These are phyloP conservation scores for Diplodia sapinea DNA, from an alignment of 2,329 filamentous ascomycete species.

Conservation along the genomic window DNA sequence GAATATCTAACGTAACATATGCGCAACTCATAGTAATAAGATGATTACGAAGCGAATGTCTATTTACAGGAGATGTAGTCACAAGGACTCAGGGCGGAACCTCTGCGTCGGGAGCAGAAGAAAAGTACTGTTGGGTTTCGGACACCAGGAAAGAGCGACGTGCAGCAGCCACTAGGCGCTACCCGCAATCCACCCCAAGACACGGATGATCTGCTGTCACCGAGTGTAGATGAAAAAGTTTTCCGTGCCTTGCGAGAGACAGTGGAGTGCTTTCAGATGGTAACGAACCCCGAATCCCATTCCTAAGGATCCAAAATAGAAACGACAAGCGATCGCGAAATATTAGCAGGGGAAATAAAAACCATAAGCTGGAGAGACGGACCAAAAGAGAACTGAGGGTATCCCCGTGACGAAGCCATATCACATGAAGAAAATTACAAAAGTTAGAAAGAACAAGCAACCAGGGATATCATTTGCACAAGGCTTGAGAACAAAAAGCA, in stretches of 20 bases:
- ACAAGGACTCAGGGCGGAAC: neutral
- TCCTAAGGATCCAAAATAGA: neutral
- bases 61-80: neutral
- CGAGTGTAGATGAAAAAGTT: neutral
- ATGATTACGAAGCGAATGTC: neutral
- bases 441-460: slow-evolving; percentile 29
- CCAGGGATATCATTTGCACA: slow-evolving; percentile 28
- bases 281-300: neutral
- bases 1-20: neutral
- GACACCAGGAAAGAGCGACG: neutral
- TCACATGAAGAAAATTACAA: slow-evolving; percentile 27
- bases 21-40: neutral
- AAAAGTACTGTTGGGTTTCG: no score
- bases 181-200: neutral
- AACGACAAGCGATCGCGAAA: neutral
- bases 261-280: no score
- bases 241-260: no score
- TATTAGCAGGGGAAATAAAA: neutral
- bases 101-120: neutral
- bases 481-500: slow-evolving; percentile 32
- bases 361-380: neutral
- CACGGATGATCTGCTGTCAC: neutral
- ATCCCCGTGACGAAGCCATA: slow-evolving; percentile 12
- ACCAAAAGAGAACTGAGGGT: slow-evolving; percentile 1
- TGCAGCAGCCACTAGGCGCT: neutral